phyloP scores from a whole-genome alignment of 768 basidiomycete genomes.

The Lactifluus volemus region DNA sequence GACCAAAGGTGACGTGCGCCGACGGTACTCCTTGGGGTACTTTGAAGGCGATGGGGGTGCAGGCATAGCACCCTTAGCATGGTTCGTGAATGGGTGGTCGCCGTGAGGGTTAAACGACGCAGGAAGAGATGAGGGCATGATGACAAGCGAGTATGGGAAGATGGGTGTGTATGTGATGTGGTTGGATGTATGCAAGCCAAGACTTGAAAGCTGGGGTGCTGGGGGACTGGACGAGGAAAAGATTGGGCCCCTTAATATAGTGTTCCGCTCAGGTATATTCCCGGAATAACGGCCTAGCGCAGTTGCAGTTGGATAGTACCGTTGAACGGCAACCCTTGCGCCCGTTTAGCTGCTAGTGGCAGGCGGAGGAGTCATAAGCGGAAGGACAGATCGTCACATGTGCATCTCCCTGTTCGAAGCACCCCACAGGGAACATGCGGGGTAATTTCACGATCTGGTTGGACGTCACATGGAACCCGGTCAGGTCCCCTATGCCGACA shows the following conservation, averaged over 20 bases:
- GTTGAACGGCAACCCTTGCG: slow-evolving; percentile 9
- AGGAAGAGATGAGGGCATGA: slow-evolving; percentile 27
- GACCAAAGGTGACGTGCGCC: slow-evolving; percentile 18
- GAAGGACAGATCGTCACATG: slow-evolving; percentile 14
- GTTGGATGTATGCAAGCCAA: background rate
- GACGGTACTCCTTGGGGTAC: slow-evolving; percentile 38
- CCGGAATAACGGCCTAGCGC: slow-evolving; percentile 1
- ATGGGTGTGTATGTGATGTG: background rate
- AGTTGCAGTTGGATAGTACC: background rate
- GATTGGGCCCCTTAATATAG: slow-evolving; percentile 11
- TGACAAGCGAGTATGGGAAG: slow-evolving; percentile 9
- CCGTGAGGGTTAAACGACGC: slow-evolving; percentile 51
- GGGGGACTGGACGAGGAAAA: background rate
- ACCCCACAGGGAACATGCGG: slow-evolving; percentile 12
- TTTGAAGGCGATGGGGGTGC: slow-evolving; percentile 39
- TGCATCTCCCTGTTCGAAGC: background rate
- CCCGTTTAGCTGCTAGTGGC: background rate
- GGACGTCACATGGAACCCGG: slow-evolving; percentile 6
- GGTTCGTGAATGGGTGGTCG: slow-evolving; percentile 48
- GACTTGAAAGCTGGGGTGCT: slow-evolving; percentile 5
- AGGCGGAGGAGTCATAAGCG: slow-evolving; percentile 9
- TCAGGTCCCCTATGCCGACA: background rate
- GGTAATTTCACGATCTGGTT: slow-evolving; percentile 6
- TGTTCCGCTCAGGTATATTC: background rate
- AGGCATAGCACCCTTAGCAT: slow-evolving; percentile 26